These are phyloP conservation scores for Combretum micranthum DNA, from an alignment of 345 rosid genomes.

Conservation along the genomic window DNA sequence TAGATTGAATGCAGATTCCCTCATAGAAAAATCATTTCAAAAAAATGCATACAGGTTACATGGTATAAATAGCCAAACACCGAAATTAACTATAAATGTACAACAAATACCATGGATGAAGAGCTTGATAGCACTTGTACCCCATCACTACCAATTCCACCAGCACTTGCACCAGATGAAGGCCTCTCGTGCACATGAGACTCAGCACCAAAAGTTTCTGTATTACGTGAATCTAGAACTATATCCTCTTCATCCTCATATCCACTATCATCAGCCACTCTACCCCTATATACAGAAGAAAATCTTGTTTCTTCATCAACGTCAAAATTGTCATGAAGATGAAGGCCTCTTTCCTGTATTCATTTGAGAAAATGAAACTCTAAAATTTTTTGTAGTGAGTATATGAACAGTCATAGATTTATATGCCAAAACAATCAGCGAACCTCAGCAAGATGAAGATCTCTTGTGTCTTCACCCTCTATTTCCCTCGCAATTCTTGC, in stretches of 20 bases:
- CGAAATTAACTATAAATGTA: background rate
- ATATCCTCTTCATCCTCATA: constrained; percentile 61
- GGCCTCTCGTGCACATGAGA: constrained; percentile 34
- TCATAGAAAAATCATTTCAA: background rate
- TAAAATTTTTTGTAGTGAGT: constrained; percentile 8
- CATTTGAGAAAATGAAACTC: constrained; percentile 4
- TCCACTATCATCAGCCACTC: constrained; percentile 65
- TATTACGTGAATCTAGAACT: constrained; percentile 46
- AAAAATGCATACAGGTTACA: constrained; percentile 1
- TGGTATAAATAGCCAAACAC: background rate
- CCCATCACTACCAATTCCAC: constrained; percentile 36
- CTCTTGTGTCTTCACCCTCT: constrained; percentile 75
- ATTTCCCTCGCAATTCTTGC: constrained; percentile 83
- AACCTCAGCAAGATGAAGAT: constrained; percentile 95
- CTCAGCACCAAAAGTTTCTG: constrained; percentile 52
- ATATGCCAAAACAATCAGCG: constrained; percentile 10
- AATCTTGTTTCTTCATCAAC: constrained; percentile 80
- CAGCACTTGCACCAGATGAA: constrained; percentile 27
- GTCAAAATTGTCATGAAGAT: constrained; percentile 46
- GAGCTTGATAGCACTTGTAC: constrained; percentile 37
- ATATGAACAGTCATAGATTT: constrained; percentile 1
- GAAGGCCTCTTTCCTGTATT: constrained; percentile 77
- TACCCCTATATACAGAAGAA: constrained; percentile 65
- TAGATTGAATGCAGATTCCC: background rate
- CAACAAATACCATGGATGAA: constrained; percentile 33